A percentile compares a stretch with the other conserved stretches of the same genome.
phyloP scores from a whole-genome alignment of 2,329 filamentous ascomycete genomes.

The Alternaria dauci region DNA sequence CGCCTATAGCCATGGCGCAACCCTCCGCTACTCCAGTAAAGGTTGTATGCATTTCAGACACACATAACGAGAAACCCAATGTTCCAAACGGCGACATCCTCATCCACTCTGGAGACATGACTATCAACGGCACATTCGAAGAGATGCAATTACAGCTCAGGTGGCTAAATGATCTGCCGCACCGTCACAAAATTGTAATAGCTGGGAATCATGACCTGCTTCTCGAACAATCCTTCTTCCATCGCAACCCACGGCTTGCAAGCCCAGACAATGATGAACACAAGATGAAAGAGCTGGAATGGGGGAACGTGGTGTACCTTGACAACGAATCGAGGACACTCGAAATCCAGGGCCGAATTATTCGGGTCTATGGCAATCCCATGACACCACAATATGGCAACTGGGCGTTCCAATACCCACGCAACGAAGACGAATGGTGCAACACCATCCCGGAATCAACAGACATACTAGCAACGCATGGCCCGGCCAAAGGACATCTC shows the following conservation, averaged over 20 bases:
- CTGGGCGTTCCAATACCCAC: slow-evolving; percentile 79
- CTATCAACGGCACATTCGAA: slow-evolving; percentile 70
- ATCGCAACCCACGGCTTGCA: slow-evolving; percentile 56
- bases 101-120: slow-evolving; percentile 86
- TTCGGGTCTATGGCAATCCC: slow-evolving; percentile 79
- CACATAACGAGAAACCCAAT: slow-evolving; percentile 66
- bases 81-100: slow-evolving; percentile 79
- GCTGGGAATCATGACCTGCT: slow-evolving; percentile 80
- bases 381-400: slow-evolving; percentile 77
- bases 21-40: slow-evolving; percentile 58
- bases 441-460: slow-evolving; percentile 71
- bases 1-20: neutral
- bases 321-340: slow-evolving; percentile 60
- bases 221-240: slow-evolving; percentile 15
- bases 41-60: slow-evolving; percentile 87
- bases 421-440: slow-evolving; percentile 68
- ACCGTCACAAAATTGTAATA: slow-evolving; percentile 79
- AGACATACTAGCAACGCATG: slow-evolving; percentile 81
- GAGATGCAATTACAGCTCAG: slow-evolving; percentile 80
- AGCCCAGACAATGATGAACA: slow-evolving; percentile 42
- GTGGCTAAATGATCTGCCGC: slow-evolving; percentile 77
- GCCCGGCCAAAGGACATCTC: slow-evolving; percentile 76
- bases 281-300: slow-evolving; percentile 49
- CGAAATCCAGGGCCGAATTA: slow-evolving; percentile 49
- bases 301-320: slow-evolving; percentile 51